Conservation (phyloP, 2,329 filamentous ascomycete species). For the Botrytis paeoniae region DNA sequence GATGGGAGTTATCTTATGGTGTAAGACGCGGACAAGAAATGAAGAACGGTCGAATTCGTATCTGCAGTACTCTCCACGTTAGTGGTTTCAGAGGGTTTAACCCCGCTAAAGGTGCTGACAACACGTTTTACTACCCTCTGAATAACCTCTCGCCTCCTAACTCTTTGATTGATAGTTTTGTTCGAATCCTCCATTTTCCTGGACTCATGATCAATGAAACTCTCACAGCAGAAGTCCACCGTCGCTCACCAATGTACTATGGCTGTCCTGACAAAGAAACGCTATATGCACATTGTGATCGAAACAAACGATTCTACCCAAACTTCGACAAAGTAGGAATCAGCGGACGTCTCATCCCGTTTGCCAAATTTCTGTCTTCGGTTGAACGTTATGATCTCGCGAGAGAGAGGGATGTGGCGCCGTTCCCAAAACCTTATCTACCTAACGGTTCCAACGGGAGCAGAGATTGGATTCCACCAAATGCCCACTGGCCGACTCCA, state of each 20-base stretch:
- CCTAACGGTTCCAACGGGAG: background rate
- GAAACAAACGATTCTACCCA: slow-evolving; percentile 11
- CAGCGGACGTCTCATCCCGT: background rate
- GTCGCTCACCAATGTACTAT: slow-evolving; percentile 12
- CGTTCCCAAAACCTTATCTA: background rate
- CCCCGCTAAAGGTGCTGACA: background rate
- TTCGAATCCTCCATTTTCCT: background rate
- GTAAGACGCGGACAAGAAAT: background rate
- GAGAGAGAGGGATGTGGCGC: background rate
- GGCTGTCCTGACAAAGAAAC: background rate
- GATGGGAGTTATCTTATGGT: background rate
- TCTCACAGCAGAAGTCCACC: background rate
- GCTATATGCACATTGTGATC: background rate
- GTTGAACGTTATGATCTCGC: background rate
- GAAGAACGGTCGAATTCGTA: background rate
- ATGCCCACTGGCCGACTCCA: background rate
- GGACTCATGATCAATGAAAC: slow-evolving; percentile 1
- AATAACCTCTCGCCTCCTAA: background rate
- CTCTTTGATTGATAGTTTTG: background rate
- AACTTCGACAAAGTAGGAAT: background rate
- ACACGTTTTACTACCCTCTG: slow-evolving; percentile 11
- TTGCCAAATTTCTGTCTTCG: background rate
- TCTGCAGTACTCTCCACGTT: background rate
- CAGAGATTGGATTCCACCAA: background rate
- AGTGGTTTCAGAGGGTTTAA: slow-evolving; percentile 1